phyloP scores from a whole-genome alignment of 495 filamentous ascomycete genomes.

The Trypethelium eluteriae region DNA sequence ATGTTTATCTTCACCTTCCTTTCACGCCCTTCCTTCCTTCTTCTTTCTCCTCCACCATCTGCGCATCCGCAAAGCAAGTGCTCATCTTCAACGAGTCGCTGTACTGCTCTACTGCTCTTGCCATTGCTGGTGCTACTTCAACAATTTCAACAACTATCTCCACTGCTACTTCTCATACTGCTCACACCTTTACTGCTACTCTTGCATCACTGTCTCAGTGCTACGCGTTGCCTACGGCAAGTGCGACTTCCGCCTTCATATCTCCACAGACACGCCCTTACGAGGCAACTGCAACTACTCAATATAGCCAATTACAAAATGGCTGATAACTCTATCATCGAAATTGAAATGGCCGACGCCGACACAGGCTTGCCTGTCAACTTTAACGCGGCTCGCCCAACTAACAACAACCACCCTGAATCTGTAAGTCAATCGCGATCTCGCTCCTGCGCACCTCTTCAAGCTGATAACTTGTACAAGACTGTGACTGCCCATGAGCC shows the following conservation, averaged over 20 bases:
- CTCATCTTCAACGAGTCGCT: neutral
- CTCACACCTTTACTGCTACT: neutral
- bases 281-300: neutral
- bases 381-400: neutral
- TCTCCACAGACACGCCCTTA: neutral
- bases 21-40: neutral
- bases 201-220: neutral
- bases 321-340: neutral
- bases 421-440: neutral
- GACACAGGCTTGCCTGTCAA: neutral
- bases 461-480: no score
- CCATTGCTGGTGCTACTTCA: constrained; percentile 1
- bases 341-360: neutral
- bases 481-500: no score
- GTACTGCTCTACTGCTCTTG: neutral
- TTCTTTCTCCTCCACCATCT: neutral
- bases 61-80: neutral
- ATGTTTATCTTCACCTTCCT: neutral
- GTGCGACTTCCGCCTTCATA: neutral
- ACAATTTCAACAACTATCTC: neutral
- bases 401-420: neutral
- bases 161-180: neutral
- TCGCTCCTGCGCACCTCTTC: neutral
- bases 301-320: neutral
- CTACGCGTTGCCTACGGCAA: neutral